These are phyloP conservation scores for Diaporthe citri DNA, from an alignment of 2,329 filamentous ascomycete genomes.

Conservation along the genomic window DNA sequence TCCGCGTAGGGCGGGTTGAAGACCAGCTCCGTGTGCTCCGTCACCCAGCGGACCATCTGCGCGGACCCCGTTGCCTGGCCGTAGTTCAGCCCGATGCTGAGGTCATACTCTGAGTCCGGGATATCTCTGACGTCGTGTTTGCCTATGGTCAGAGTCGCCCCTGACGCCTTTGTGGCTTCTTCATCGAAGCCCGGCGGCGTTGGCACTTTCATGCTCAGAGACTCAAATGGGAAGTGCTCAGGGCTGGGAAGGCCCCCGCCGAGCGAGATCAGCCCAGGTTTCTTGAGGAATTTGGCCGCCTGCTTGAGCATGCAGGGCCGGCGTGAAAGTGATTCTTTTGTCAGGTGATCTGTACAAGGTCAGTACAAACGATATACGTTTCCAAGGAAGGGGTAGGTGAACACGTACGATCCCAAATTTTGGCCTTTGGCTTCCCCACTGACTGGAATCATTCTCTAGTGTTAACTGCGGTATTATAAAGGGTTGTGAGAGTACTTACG, in stretches of 20 bases:
- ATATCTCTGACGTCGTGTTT: conserved; percentile 83
- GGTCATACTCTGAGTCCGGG: conserved; percentile 68
- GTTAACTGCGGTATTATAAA: background rate
- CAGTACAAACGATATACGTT: conserved; percentile 8
- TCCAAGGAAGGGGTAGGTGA: background rate
- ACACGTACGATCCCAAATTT: conserved; percentile 84
- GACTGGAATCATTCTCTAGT: conserved; percentile 43
- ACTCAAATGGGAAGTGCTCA: conserved; percentile 92
- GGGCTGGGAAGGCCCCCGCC: conserved; percentile 91
- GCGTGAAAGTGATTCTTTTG: conserved; percentile 70
- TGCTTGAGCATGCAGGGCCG: conserved; percentile 82
- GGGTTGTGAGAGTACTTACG: conserved; percentile 56
- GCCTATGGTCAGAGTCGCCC: conserved; percentile 74
- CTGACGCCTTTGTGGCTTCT: conserved; percentile 71
- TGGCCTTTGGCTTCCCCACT: conserved; percentile 78
- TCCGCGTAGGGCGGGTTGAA: conserved; percentile 89
- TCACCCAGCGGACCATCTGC: conserved; percentile 90
- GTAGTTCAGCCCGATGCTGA: conserved; percentile 93
- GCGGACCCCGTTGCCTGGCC: conserved; percentile 87
- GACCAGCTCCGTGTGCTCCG: conserved; percentile 94
- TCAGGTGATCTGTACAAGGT: conserved; percentile 65
- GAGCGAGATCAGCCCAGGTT: conserved; percentile 88
- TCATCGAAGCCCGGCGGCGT: conserved; percentile 78
- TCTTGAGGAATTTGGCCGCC: conserved; percentile 83
- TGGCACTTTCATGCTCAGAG: conserved; percentile 81